Evolutionary conservation across 2,329 filamentous ascomycete genomes (phyloP), one percentile per base, ranked within the genome.

Genomic region (Cytospora paraplurivora): DNA sequence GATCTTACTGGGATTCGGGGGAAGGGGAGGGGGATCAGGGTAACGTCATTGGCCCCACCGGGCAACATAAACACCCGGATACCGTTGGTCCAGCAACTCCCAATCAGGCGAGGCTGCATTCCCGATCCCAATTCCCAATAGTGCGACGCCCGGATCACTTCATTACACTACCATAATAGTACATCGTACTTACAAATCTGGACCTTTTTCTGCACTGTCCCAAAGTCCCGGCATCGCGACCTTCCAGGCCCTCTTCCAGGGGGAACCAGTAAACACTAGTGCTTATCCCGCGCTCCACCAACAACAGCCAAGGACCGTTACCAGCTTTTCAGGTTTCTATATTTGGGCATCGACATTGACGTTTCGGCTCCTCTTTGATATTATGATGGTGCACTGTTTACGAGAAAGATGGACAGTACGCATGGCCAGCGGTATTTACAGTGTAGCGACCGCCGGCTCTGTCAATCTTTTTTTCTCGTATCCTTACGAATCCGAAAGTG

Each of bases 31-130:
- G 54, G 19, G 44, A 44, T 56, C 52, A 56, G 10, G 50, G 50
- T 41, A 58, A 63, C 56, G 65, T 62, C 67, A 63, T 60, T 60
- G 58, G 62, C 60, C 59, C 59, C 62, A 58, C 54, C 53, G 19
- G 19, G 44, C 49, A 59, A 64, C 56, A 56, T 53, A 41, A 53
- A 34, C 49, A 59, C 34, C 37, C 35, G 37, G 38, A 50, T 56
- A 33, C 41, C 44, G 69, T 71, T 71, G 69, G 63, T 64, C 59
- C 68, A 66, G 70, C 69, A 71, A 71, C 70, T 21, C 27, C 35
- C 37, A 17, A 17, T 50, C 59, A 54, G 34, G 62, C 55, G 27
- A 27, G 27, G 58, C 47, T 51, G 13, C 15, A 38, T 50, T 32
- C 52, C 56, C 44, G 35, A 11, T 32, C 53, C 49, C 38, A 33